Evolutionary conservation across 2,329 filamentous ascomycete species (phyloP), one percentile per base, ranked within the genome.

Genomic region (Neopestalotiopsis sp.): DNA sequence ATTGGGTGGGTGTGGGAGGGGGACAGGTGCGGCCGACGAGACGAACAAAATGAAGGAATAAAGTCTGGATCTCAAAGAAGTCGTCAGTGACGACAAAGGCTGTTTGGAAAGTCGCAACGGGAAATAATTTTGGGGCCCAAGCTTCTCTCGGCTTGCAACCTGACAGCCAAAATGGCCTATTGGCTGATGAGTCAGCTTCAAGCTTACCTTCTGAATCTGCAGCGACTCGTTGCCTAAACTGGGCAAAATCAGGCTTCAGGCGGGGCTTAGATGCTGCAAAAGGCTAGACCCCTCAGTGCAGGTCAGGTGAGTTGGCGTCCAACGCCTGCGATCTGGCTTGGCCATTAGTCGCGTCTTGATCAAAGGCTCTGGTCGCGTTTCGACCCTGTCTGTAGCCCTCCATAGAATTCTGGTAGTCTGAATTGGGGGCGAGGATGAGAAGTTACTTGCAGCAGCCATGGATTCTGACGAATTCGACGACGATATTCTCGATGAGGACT

Each of bases 391-490:
- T 49, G 17, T 24, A 34, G 13, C 30, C 20, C 14, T 28, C 20
- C 17, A n/a, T 52, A 9, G 57, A 12, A 59, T 34, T 14, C 24
- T 13, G 10, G 57, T 30, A 24, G 24, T 24, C 10, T 30, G 24
- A 17, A 10, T 28, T 17, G 57, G 24, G 24, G 20, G 24, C 62
- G 42, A 34, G 17, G 20, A 66, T 67, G 65, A 45, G 2, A 42
- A 28, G 4, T 12, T 30, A 30, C 20, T 17, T 9, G 52, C 14
- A 28, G 28, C 5, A 40, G 73, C 60, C 60, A 88, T 88, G 86
- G 84, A 88, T 69, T 84, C 81, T 69, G 88, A 92, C 72, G 89
- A 91, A 60, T 92, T 89, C 75, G 89, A 89, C 69, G 89, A 89
- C 70, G 86, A 87, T 71, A 85, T 92, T 66, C 85, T 88, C 66